phyloP scores from a whole-genome alignment of 495 filamentous ascomycete species.

The Neurospora discreta region DNA sequence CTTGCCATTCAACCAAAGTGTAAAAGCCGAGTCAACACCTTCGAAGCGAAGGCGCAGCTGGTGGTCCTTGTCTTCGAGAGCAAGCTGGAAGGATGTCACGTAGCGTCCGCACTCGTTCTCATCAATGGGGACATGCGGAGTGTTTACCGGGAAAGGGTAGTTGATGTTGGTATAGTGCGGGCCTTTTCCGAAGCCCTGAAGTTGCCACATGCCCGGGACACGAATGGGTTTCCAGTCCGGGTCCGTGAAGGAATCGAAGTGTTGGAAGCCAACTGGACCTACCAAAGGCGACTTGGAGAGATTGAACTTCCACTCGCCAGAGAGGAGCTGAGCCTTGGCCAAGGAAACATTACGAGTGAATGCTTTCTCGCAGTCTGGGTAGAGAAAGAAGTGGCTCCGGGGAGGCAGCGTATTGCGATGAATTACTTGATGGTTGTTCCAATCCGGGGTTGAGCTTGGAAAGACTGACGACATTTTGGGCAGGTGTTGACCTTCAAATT shows the following conservation, averaged over 20 bases:
- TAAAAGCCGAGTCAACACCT: slow-evolving; percentile 59
- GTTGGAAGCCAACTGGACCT: slow-evolving; percentile 33
- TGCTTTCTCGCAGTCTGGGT: slow-evolving; percentile 26
- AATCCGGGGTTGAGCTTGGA: slow-evolving; percentile 35
- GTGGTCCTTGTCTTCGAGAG: slow-evolving; percentile 23
- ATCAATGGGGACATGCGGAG: slow-evolving; percentile 49
- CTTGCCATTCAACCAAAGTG: slow-evolving; percentile 53
- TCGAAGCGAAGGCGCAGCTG: slow-evolving; percentile 52
- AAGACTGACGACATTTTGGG: background rate
- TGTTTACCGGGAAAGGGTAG: slow-evolving; percentile 51
- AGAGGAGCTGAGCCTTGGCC: slow-evolving; percentile 35
- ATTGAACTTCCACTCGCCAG: slow-evolving; percentile 48
- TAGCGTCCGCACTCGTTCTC: slow-evolving; percentile 59
- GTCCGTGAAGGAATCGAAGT: slow-evolving; percentile 9
- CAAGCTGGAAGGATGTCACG: slow-evolving; percentile 36
- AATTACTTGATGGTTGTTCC: slow-evolving; percentile 50
- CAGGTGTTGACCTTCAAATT: background rate
- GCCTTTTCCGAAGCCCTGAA: slow-evolving; percentile 50
- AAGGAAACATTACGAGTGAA: slow-evolving; percentile 18
- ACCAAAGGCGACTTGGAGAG: slow-evolving; percentile 39
- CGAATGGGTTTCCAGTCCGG: slow-evolving; percentile 43
- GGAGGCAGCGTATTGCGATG: slow-evolving; percentile 52
- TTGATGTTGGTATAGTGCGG: slow-evolving; percentile 57
- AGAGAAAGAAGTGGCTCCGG: slow-evolving; percentile 48
- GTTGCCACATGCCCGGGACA: slow-evolving; percentile 62